Percentiles rank a stretch among this genome's conserved stretches.
These are phyloP conservation scores for Ustilago sp. DNA, from an alignment of 1,284 basidiomycete genomes.

Conservation along the genomic window DNA sequence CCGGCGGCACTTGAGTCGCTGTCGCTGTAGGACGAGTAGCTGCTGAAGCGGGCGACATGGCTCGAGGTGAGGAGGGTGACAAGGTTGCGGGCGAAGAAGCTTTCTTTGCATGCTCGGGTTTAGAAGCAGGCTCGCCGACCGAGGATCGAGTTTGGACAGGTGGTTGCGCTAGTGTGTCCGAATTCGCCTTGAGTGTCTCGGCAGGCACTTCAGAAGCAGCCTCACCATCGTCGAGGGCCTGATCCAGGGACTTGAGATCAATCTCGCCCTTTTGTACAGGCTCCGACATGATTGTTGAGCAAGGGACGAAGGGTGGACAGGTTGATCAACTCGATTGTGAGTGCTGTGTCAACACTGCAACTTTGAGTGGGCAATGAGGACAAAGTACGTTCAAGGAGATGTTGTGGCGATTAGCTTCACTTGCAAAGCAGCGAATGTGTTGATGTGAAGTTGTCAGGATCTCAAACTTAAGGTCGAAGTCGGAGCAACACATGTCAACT, in stretches of 20 bases:
- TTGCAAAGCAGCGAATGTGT: neutral
- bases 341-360: neutral
- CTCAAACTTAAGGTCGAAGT: neutral
- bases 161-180: slow-evolving; percentile 41
- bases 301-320: neutral
- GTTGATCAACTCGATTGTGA: neutral
- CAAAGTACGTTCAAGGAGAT: neutral
- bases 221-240: slow-evolving; percentile 40
- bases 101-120: slow-evolving; percentile 17
- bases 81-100: slow-evolving; percentile 45
- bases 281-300: slow-evolving; percentile 37
- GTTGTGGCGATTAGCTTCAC: neutral
- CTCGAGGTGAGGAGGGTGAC: slow-evolving; percentile 47
- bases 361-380: neutral
- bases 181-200: slow-evolving; percentile 31
- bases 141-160: slow-evolving; percentile 27
- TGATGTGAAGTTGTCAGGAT: neutral
- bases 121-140: slow-evolving; percentile 12
- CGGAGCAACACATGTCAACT: slow-evolving; percentile 5
- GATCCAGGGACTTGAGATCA: slow-evolving; percentile 44
- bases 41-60: slow-evolving; percentile 32
- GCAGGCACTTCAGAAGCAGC: slow-evolving; percentile 35
- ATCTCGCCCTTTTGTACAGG: slow-evolving; percentile 47
- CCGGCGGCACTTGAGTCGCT: slow-evolving; percentile 14
- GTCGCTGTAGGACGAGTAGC: slow-evolving; percentile 13